Base-by-base conservation (phyloP, 768 basidiomycete species). In the Neoboletus brunneissimus region DNA sequence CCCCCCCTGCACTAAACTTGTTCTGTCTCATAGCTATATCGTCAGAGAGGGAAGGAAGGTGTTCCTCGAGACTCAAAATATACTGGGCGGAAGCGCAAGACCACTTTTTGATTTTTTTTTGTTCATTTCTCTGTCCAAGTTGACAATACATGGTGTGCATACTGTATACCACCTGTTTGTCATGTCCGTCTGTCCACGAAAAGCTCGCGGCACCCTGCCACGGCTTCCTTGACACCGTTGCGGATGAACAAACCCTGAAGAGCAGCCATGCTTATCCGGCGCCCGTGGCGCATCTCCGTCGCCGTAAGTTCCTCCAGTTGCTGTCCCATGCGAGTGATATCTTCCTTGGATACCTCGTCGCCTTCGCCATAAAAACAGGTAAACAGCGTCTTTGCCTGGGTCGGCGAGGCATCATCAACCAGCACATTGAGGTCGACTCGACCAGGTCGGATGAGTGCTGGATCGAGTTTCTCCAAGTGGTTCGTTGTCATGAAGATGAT, bases 401-500 rank as follows among this genome's bases (percentile, higher is more conserved):
- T 73, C 0, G 94, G 84, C 25, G 82, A 86, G 5, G 97, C 92
- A 64, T 99, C 91, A 71, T 88, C 94, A 48, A 99, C 81, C 37
- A 89, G 73, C 61, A 91, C 83, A 27, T 84, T 80, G 45, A 98
- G 71, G 71, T 99, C 97, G 42, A 99, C 95, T 11, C 97, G 84
- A 18, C 97, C 97, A 0, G 97, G 96, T 49, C 97, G 86, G 67
- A 98, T 92, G 45, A 99, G 83, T 0, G 96, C 97, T 7, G 93
- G 88, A 73, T 99, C 97, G 35, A 99, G 83, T 59, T 79, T 81
- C 57, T 90, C 85, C 52, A 91, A 70, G 64, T 98, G 97, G 72
- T 99, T 99, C n/a, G 97, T 98, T 0, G 97, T 99, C 87, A 99
- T 91, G 75, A 99, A 99, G 35, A 99, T 84, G 68, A 99, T 88